Evolutionary conservation across 441 rosid genomes (phyloP), one percentile per base, ranked within the genome.

Genomic region (Pelargonium citronellum): DNA sequence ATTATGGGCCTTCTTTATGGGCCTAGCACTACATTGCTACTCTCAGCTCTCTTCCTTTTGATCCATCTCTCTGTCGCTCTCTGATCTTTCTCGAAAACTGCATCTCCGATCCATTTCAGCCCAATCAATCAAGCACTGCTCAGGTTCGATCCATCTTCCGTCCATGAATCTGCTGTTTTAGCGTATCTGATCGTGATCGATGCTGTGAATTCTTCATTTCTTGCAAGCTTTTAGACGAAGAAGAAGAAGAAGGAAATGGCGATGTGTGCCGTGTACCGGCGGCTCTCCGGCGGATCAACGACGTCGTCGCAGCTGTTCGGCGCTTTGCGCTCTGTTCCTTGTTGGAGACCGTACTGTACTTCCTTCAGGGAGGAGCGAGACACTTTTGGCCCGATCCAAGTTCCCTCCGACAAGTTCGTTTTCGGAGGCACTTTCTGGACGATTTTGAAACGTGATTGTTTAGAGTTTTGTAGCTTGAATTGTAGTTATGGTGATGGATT

Each of bases 321-420:
- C 51, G 62, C 86, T 12, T 75, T 86, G 77, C 86, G 82, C 69
- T 81, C 78, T 57, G 86, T 87, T 19, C 70, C 81, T 22, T 76
- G 77, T 16, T 67, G 76, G 83, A 83, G 97, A 76, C 82, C 80
- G 34, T 86, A 74, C 69, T 86, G 89, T 13, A 83, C 88, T 5
- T 71, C 85, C 51, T 91, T 90, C 70, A 83, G 99, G 72, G 96
- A 91, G 77, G 97, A 94, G 77, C 78, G 85, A 67, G 99, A 94
- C 77, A 94, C 97, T 53, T 94, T 94, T 65, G 99, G 97, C 1
- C 95, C 97, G 51, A 91, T 94, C 74, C 86, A 78, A 63, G 99
- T 94, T 68, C 97, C 97, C 44, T 74, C 84, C 39, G 90, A 94
- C 82, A 94, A 81, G 99, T 90, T 75, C 34, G 87, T 78, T 55